Base-by-base conservation (phyloP, 2,329 filamentous ascomycete species). In the Neospermospora avenae region DNA sequence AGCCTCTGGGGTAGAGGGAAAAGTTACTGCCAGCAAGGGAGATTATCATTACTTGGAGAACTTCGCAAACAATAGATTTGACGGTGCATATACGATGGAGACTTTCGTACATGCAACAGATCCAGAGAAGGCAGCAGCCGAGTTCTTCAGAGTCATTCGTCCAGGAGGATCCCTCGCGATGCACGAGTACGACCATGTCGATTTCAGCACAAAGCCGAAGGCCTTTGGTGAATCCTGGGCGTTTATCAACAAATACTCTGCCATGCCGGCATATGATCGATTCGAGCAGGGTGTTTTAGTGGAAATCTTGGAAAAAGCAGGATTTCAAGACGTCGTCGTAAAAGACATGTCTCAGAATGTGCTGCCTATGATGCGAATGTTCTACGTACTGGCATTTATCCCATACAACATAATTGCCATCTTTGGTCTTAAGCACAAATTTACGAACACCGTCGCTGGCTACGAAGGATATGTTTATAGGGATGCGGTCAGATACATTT, bases 71-170 rank as follows among this genome's bases (percentile, higher is more conserved):
- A 69, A 65, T 3, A 77, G 73, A 0, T 76, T 80, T 44, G 80
- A 84, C 57, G 81, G 80, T 3, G 71, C 80, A 28, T 84, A 83
- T 67, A 83, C 81, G 0, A 80, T 83, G 77, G 80, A 84, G 68
- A 82, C 80, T 0, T 76, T 84, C 49, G 80, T 82, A 0, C 81
- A 84, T 65, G 79, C 81, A 1, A 79, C 77, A 1, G 75, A 82
- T 41, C 76, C 78, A 0, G 63, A 74, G 42, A 69, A 68, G 6
- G 81, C 77, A 1, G 70, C 81, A 1, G 64, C 62, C 5, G 77
- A 77, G 18, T 82, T 83, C 70, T 76, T 74, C 66, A 76, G 80
- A 14, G 63, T 81, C 0, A 69, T 83, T 4, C 71, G 72, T 24
- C 80, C 79, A 1, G 81, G 80, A 28, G 80, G 80, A 1, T 71